Percentiles rank a stretch among this genome's conserved stretches.
These are phyloP conservation scores for Oryza punctata DNA, from an alignment of 176 grass and related monocot species.

Conservation along the genomic window DNA sequence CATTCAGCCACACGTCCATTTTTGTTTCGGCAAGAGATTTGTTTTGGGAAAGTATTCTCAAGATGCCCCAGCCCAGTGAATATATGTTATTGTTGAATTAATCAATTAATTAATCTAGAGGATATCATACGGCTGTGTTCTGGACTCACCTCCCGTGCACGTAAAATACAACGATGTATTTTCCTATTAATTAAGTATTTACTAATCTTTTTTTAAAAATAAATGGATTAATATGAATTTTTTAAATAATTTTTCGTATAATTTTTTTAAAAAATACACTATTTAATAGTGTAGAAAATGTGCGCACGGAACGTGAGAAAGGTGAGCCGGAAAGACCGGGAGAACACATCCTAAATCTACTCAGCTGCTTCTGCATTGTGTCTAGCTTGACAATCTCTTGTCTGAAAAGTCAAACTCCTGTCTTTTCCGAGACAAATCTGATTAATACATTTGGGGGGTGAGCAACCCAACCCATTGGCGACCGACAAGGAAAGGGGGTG, in stretches of 20 bases:
- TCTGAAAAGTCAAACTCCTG: background rate
- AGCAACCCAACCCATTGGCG: background rate
- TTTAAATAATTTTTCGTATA: too few species aligned
- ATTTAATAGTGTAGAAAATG: too few species aligned
- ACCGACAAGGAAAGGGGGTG: background rate
- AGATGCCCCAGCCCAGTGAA: background rate
- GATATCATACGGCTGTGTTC: too few species aligned
- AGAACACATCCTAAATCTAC: background rate
- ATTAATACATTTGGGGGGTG: background rate
- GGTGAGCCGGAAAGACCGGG: too few species aligned
- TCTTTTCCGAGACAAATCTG: background rate
- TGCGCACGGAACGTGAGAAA: too few species aligned
- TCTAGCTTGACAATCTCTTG: background rate
- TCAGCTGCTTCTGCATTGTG: background rate
- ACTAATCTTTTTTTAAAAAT: too few species aligned
- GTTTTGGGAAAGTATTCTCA: background rate
- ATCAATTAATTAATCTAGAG: background rate
- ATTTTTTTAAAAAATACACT: too few species aligned
- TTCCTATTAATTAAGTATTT: too few species aligned
- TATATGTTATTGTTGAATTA: background rate
- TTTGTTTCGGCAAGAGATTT: background rate
- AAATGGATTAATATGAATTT: too few species aligned
- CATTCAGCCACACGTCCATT: background rate
- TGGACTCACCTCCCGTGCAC: too few species aligned
- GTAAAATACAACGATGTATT: too few species aligned